A percentile compares a stretch with the other conserved stretches of the same genome.
phyloP scores from a whole-genome alignment of 495 filamentous ascomycete genomes.

The Neurospora sublineolata region DNA sequence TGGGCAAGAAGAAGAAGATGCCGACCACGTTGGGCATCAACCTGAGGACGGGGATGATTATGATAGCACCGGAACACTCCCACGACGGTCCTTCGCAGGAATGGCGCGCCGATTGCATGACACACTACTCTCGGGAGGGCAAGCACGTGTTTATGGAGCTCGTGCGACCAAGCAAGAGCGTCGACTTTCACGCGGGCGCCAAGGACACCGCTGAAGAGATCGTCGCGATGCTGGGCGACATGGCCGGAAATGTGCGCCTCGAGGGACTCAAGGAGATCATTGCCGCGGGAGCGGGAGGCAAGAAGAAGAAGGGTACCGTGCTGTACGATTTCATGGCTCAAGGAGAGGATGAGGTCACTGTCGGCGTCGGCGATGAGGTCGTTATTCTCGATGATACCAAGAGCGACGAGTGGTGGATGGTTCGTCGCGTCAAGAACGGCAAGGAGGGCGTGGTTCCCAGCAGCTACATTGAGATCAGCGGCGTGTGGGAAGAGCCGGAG shows the following conservation, averaged over 20 bases:
- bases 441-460: constrained; percentile 97
- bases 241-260: constrained; percentile 71
- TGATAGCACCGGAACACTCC: constrained; percentile 77
- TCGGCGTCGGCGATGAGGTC: constrained; percentile 82
- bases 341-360: constrained; percentile 92
- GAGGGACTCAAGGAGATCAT: constrained; percentile 82
- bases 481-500: constrained; percentile 36
- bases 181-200: constrained; percentile 93
- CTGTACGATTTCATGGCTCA: constrained; percentile 95
- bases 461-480: constrained; percentile 84
- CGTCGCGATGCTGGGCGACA: constrained; percentile 72
- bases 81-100: constrained; percentile 73
- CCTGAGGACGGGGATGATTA: constrained; percentile 70
- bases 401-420: constrained; percentile 98
- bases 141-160: constrained; percentile 97
- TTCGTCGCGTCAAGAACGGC: constrained; percentile 77
- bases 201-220: constrained; percentile 96
- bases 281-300: constrained; percentile 52
- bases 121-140: constrained; percentile 90
- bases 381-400: constrained; percentile 77
- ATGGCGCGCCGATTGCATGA: constrained; percentile 88
- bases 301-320: constrained; percentile 68
- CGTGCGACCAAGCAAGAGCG: constrained; percentile 76
- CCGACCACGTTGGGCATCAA: constrained; percentile 90
- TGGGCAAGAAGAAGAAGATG: constrained; percentile 96